phyloP scores from a whole-genome alignment of 768 basidiomycete genomes.

The Austroboletus festivus region DNA sequence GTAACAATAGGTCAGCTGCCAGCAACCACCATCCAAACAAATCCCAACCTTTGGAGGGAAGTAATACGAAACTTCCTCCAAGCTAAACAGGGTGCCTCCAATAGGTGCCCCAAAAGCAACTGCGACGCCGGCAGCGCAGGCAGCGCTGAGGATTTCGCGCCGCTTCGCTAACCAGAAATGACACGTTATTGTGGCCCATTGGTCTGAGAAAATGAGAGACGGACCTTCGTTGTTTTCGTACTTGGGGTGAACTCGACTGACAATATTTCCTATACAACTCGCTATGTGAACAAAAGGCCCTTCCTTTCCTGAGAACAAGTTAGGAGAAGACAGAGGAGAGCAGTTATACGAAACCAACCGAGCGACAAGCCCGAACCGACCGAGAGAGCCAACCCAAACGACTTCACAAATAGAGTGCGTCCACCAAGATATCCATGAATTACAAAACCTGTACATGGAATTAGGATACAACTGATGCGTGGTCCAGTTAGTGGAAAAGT shows the following conservation, averaged over 20 bases:
- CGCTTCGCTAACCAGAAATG: slow-evolving; percentile 64
- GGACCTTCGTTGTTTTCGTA: slow-evolving; percentile 94
- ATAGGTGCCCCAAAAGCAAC: slow-evolving; percentile 98
- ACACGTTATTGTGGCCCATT: not conserved
- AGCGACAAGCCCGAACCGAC: slow-evolving; percentile 91
- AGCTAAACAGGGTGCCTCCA: slow-evolving; percentile 86
- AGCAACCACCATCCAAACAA: not conserved
- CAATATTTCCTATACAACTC: slow-evolving; percentile 89
- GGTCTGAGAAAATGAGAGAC: slow-evolving; percentile 13
- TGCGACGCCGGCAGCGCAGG: slow-evolving; percentile 95
- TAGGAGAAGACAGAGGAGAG: slow-evolving; percentile 2
- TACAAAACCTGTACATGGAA: slow-evolving; percentile 67
- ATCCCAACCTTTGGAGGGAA: slow-evolving; percentile 82
- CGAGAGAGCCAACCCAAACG: slow-evolving; percentile 82
- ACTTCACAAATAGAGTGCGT: slow-evolving; percentile 86
- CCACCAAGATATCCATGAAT: slow-evolving; percentile 96
- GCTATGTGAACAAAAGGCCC: slow-evolving; percentile 91
- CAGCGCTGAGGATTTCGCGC: slow-evolving; percentile 91
- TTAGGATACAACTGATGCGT: slow-evolving; percentile 10
- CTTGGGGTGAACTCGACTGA: slow-evolving; percentile 80
- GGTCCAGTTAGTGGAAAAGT: not conserved
- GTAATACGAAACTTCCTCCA: slow-evolving; percentile 96
- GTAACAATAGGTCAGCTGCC: slow-evolving; percentile 2
- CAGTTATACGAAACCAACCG: slow-evolving; percentile 39
- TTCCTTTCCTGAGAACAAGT: slow-evolving; percentile 49